Base-by-base conservation (phyloP, 495 filamentous ascomycete species). In the Talaromyces nanjingensis region DNA sequence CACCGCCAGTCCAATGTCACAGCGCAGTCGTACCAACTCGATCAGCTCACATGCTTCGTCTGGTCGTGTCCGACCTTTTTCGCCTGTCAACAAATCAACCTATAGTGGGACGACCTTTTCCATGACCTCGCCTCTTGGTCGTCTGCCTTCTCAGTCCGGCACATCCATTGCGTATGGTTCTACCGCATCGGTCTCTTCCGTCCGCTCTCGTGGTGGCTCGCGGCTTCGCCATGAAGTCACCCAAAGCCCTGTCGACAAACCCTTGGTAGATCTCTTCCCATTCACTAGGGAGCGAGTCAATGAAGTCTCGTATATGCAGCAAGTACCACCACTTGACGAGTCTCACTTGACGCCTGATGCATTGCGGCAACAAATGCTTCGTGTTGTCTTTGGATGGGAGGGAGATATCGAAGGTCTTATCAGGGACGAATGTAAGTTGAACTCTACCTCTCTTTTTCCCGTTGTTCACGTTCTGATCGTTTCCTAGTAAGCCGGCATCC, bases 381-480 rank as follows among this genome's bases (percentile, higher is more conserved):
- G 85, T 71, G 88, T 91, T 31, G 91, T 98, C 1, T 98, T 98
- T 77, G 96, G 94, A 9, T 98, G 93, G 92, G 87, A 91, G 63
- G 88, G 88, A 58, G 92, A 97, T 69, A 87, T 92, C 59, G 84
- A 92, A 59, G 86, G 85, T 42, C 75, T 98, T 69, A 87, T 98
- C 57, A 85, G 86, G 27, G 94, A 98, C 73, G 96, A 98, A 68
- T 68, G 84, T 86, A 78, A 68, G 83, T 77, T 42, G 22, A 24
- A 24, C 22, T 24, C 22, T 2, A 24, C 22, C 22, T 24, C 22
- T 24, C 22, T 24, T 24, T 24, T 24, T 24, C 22, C 22, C 22
- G 22, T 24, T 24, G 22, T 24, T 24, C 22, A 24, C 22, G 22
- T 24, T 24, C 22, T 24, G 22, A 24, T 24, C 2, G 22, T 24